Conservation (phyloP, 2,329 filamentous ascomycete genomes). For the Phyllosticta paracitricarpa region DNA sequence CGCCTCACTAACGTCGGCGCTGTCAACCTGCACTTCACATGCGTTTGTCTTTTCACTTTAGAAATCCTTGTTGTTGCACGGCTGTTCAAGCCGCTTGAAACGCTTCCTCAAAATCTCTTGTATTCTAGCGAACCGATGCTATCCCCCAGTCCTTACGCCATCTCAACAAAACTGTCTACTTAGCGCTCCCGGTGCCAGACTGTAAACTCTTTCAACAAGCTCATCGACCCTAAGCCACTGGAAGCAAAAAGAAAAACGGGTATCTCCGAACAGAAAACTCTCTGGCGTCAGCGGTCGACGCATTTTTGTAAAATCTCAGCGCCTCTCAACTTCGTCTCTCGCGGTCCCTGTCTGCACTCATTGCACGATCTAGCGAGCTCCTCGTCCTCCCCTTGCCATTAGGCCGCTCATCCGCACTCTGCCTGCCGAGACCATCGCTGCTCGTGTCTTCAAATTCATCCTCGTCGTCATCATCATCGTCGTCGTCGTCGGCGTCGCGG, state of each 20-base stretch:
- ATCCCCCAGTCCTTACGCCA: background rate
- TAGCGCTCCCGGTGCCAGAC: background rate
- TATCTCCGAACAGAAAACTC: background rate
- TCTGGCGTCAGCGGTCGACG: background rate
- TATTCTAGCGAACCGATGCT: background rate
- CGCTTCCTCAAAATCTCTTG: background rate
- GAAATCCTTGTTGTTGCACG: no score
- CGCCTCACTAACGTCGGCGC: no score
- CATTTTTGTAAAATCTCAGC: background rate
- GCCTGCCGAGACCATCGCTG: background rate
- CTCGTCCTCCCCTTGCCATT: background rate
- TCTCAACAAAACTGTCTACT: background rate
- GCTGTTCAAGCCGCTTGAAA: no score
- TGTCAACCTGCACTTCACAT: no score
- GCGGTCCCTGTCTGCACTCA: background rate
- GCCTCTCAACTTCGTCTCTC: background rate
- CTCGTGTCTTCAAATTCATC: conserved; percentile 12
- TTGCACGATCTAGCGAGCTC: background rate
- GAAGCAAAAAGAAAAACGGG: background rate
- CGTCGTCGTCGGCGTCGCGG: conserved; percentile 18
- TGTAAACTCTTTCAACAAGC: background rate
- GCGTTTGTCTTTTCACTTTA: no score
- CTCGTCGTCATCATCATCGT: conserved; percentile 27
- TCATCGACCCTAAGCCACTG: background rate
- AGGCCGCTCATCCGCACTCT: background rate